These are phyloP conservation scores for Physcomitrium patens DNA, from an alignment of 225 moss, liverwort and hornwort species.

Conservation along the genomic window DNA sequence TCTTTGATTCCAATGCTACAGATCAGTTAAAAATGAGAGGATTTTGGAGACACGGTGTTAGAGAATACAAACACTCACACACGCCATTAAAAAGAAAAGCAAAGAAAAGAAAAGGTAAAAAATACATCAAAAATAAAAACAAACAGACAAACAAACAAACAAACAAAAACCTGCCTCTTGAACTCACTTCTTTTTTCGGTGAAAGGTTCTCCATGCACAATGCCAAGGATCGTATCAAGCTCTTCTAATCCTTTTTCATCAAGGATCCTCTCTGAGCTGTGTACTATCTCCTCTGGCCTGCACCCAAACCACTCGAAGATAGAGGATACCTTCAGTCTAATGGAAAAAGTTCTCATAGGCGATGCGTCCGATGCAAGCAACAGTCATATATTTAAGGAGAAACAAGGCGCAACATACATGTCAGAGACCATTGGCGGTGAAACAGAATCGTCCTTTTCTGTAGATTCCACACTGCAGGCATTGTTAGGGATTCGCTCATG, in stretches of 20 bases:
- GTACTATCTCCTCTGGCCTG: conserved; percentile 40
- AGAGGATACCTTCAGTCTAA: conserved; percentile 9
- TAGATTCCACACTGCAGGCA: conserved; percentile 17
- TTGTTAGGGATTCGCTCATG: conserved; percentile 13
- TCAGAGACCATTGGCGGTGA: conserved; percentile 28
- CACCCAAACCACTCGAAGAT: conserved; percentile 7
- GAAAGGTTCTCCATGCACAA: conserved; percentile 64
- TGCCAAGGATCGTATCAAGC: conserved; percentile 54
- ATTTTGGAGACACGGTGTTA: neutral
- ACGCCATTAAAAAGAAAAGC: too few species aligned
- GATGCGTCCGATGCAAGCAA: neutral
- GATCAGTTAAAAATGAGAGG: neutral
- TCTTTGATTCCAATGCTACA: neutral
- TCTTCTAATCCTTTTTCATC: conserved; percentile 58
- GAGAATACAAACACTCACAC: too few species aligned
- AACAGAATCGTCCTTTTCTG: conserved; percentile 42
- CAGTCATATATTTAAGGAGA: neutral
- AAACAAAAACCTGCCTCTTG: neutral
- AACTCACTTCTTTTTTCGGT: conserved; percentile 61
- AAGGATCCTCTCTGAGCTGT: conserved; percentile 35
- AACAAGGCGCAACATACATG: conserved; percentile 34
- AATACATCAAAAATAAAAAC: too few species aligned
- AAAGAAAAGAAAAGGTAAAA: too few species aligned
- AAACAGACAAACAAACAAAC: too few species aligned
- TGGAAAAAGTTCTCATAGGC: conserved; percentile 4